A percentile compares a stretch with the other conserved stretches of the same genome.
Evolutionary conservation across 192 early-diverging fungal genomes (phyloP).

Genomic region (Coemansia sp.): DNA sequence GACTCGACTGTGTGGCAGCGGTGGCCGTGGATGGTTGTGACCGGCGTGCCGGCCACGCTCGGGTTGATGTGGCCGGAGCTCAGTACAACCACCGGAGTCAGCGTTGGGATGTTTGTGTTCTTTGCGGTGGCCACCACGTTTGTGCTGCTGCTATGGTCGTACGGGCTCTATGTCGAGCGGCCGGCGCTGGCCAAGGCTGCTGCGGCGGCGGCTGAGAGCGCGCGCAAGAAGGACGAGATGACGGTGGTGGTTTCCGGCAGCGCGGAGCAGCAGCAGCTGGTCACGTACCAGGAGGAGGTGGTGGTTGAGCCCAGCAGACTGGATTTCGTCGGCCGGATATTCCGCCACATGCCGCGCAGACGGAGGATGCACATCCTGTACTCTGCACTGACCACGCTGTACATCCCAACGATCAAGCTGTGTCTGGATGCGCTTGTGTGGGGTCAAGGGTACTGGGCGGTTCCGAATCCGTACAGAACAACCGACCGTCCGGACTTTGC

Average conservation of each 20-base stretch:
- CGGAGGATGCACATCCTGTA: conserved; percentile 44
- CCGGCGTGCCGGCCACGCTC: conserved; percentile 37
- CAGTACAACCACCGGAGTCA: conserved; percentile 46
- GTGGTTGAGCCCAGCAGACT: conserved; percentile 26
- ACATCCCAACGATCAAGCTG: conserved; percentile 54
- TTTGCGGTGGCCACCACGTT: conserved; percentile 28
- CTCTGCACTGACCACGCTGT: conserved; percentile 53
- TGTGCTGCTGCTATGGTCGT: conserved; percentile 38
- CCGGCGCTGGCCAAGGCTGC: not conserved
- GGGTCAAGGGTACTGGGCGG: conserved; percentile 55
- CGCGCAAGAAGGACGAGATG: not conserved
- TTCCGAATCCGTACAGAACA: conserved; percentile 49
- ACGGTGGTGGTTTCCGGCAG: not conserved
- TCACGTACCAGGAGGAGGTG: conserved; percentile 48
- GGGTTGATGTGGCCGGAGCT: conserved; percentile 54
- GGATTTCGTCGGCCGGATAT: conserved; percentile 40
- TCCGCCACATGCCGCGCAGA: conserved; percentile 33
- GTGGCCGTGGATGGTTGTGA: conserved; percentile 45
- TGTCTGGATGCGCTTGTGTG: conserved; percentile 55
- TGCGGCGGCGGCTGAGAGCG: not conserved
- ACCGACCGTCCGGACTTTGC: conserved; percentile 36
- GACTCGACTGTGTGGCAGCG: conserved; percentile 35
- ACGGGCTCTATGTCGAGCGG: conserved; percentile 39
- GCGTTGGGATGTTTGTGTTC: conserved; percentile 43
- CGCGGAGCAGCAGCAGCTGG: conserved; percentile 3